phyloP scores from a whole-genome alignment of 148 eudicot species.

The Persicaria tinctoria region DNA sequence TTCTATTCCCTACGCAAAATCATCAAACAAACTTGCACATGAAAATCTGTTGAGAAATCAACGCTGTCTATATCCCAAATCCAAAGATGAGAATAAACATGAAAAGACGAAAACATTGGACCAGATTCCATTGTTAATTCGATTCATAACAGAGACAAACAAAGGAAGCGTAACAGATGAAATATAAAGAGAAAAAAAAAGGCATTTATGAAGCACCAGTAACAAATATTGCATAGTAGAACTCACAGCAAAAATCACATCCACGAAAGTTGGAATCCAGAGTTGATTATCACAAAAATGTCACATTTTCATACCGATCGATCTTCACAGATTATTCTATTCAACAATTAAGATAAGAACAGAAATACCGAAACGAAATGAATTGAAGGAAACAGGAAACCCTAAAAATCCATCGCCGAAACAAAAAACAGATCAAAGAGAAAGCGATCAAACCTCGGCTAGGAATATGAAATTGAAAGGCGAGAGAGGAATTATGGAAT shows the following conservation, averaged over 20 bases:
- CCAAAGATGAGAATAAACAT: background rate
- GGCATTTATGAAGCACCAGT: background rate
- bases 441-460: constrained; percentile 6
- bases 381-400: background rate
- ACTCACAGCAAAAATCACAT: background rate
- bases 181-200: background rate
- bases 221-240: background rate
- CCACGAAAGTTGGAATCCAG: background rate
- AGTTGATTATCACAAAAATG: background rate
- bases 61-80: too few relatives aligned
- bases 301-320: background rate
- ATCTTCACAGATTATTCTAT: background rate
- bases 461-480: background rate
- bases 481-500: background rate
- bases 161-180: background rate
- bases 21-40: too few relatives aligned
- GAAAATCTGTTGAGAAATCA: too few relatives aligned
- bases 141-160: background rate
- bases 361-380: background rate
- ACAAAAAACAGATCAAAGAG: background rate
- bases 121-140: background rate
- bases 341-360: background rate
- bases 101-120: background rate
- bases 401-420: background rate
- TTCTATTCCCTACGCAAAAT: too few relatives aligned